These are phyloP conservation scores for Tritrichomonas musculus DNA, from an alignment of 208 protist species.

Conservation along the genomic window DNA sequence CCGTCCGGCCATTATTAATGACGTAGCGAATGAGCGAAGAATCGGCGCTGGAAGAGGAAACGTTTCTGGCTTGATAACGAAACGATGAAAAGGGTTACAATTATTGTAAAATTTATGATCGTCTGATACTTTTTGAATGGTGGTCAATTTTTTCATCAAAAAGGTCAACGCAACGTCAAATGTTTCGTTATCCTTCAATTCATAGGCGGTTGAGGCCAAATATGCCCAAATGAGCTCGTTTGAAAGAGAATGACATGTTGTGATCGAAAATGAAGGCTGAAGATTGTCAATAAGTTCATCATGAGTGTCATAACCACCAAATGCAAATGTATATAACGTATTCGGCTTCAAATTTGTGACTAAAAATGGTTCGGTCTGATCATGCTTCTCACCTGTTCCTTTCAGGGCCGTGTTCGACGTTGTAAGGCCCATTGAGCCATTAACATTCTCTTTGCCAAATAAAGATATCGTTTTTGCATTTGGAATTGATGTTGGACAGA, in stretches of 20 bases:
- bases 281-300: background rate
- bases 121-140: background rate
- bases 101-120: conserved; percentile 1
- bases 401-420: background rate
- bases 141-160: background rate
- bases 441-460: background rate
- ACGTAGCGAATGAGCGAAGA: background rate
- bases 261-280: background rate
- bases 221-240: background rate
- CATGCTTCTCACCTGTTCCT: conserved; percentile 3
- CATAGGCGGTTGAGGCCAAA: background rate
- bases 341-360: background rate
- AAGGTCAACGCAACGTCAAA: conserved; percentile 14
- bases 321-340: background rate
- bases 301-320: background rate
- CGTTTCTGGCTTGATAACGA: background rate
- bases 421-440: background rate
- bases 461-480: background rate
- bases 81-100: background rate
- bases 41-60: background rate
- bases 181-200: background rate
- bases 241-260: background rate
- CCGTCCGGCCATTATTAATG: background rate
- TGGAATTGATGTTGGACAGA: background rate
- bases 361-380: background rate